Percentiles rank a stretch among this genome's conserved stretches.
These are phyloP conservation scores for Amauroascus niger DNA, from an alignment of 2,329 filamentous ascomycete species.

Conservation along the genomic window DNA sequence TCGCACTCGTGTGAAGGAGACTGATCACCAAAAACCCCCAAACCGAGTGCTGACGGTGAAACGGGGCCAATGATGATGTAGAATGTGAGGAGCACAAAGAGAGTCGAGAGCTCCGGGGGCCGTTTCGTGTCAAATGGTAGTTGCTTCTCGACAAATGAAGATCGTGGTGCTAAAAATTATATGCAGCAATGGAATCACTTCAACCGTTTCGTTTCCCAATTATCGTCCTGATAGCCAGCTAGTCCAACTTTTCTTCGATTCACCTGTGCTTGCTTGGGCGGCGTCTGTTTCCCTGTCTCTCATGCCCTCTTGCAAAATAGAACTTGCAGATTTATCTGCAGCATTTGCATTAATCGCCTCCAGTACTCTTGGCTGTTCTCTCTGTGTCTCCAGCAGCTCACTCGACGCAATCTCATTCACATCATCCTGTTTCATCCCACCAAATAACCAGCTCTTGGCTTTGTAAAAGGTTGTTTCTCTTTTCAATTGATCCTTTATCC, in stretches of 20 bases:
- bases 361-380: constrained; percentile 23
- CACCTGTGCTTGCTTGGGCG: constrained; percentile 8
- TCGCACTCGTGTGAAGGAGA: not conserved
- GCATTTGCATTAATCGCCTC: constrained; percentile 29
- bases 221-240: constrained; percentile 34
- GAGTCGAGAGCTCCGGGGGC: not conserved
- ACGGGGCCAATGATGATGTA: not conserved
- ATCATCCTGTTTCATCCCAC: constrained; percentile 33
- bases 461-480: constrained; percentile 32
- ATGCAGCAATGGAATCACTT: not conserved
- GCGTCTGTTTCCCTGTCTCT: not conserved
- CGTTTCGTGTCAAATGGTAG: not conserved
- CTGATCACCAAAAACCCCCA: not conserved
- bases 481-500: constrained; percentile 33
- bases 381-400: constrained; percentile 14
- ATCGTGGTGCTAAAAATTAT: not conserved
- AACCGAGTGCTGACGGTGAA: not conserved
- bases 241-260: constrained; percentile 33
- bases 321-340: constrained; percentile 10
- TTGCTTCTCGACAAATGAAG: not conserved
- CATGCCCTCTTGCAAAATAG: not conserved
- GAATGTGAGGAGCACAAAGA: not conserved
- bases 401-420: constrained; percentile 9
- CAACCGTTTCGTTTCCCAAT: constrained; percentile 1
- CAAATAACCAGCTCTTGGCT: constrained; percentile 32